These are phyloP conservation scores for Durio zibethinus DNA, from an alignment of 345 rosid species.

Conservation along the genomic window DNA sequence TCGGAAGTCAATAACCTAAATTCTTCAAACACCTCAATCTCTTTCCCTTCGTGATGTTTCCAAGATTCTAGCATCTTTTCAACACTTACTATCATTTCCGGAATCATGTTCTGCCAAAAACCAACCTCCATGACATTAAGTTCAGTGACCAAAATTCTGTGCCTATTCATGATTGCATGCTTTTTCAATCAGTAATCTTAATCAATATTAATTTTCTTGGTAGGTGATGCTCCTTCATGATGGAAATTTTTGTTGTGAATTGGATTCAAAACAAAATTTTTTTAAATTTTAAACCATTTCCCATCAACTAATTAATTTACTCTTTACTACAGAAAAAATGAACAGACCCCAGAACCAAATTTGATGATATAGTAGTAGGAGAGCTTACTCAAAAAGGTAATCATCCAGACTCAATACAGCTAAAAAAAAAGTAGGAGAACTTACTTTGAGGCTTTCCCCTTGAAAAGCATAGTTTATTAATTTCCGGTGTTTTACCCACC, in stretches of 20 bases:
- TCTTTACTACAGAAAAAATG: too few species aligned
- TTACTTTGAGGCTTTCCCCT: conserved; percentile 39
- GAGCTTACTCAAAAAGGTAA: too few species aligned
- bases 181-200: too few species aligned
- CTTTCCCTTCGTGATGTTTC: conserved; percentile 27
- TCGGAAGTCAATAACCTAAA: conserved; percentile 41
- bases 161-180: neutral
- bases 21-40: conserved; percentile 39
- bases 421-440: neutral
- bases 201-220: too few species aligned
- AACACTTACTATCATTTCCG: conserved; percentile 35
- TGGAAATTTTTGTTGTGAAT: too few species aligned
- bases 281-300: too few species aligned
- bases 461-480: conserved; percentile 47
- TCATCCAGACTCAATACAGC: too few species aligned
- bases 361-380: neutral
- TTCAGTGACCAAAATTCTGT: too few species aligned
- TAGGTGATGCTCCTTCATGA: too few species aligned
- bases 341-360: neutral
- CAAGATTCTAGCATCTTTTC: conserved; percentile 45
- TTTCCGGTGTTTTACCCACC: conserved; percentile 40
- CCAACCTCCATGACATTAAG: neutral
- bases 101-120: conserved; percentile 29
- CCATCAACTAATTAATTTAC: too few species aligned
- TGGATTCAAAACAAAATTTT: too few species aligned